Base-by-base conservation (phyloP, 345 rosid genomes). In the Durio zibethinus region DNA sequence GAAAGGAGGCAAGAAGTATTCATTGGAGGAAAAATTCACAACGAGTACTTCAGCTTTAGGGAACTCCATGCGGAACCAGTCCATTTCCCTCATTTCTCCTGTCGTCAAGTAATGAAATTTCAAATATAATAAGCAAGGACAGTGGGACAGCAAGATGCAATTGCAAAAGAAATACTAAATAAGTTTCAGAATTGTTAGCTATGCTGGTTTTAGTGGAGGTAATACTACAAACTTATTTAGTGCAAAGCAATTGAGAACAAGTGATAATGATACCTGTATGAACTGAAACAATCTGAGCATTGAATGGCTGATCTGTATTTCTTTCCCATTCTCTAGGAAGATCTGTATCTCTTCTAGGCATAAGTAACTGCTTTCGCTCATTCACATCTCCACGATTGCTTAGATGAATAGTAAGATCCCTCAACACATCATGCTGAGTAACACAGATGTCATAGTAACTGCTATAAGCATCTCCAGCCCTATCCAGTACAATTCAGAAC, bases 321-420 rank as follows among this genome's bases (percentile, higher is more conserved):
- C 90, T 88, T 81, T 88, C 94, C 99, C 99, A 96, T 60, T 92
- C 92, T 84, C 81, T 87, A 47, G 99, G 98, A 79, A 92, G 82
- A 61, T 61, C 81, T 0, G 45, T 4, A 45, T 86, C 97, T 83
- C 93, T 90, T 77, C 82, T 84, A 0, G 97, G 94, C 99, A 96
- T 92, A 72, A 96, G 74, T 40, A 96, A 69, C 45, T 97, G 68
- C 65, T 77, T 67, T 74, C 94, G 81, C 14, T 76, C 83, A 79
- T 85, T 86, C 52, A 91, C 76, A 29, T 85, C 77, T 20, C 83
- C 92, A 7, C 23, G 68, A 33, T 78, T 88, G 81, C 86, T 83
- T 74, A 89, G 71, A 82, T 91, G 84, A 82, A 96, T 82, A 10
- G 99, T 97, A 7, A 96, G 91, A 83, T 92, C 98, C 61, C 99